phyloP scores from a whole-genome alignment of 331 rosid genomes.

The Dryas integrifolia region DNA sequence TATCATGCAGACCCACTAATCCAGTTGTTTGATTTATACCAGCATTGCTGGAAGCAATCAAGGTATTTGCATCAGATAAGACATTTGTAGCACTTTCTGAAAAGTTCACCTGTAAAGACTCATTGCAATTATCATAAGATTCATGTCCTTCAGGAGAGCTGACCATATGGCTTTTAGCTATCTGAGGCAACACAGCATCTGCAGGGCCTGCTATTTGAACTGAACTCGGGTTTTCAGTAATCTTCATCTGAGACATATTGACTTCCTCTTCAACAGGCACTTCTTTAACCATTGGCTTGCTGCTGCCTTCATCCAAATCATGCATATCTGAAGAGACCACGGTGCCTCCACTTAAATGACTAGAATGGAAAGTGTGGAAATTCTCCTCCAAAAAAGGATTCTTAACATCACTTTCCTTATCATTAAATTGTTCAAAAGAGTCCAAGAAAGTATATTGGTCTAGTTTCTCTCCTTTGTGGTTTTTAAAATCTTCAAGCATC shows the following conservation, averaged over 20 bases:
- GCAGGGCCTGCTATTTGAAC: conserved; percentile 32
- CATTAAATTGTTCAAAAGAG: conserved; percentile 26
- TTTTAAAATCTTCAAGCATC: conserved; percentile 37
- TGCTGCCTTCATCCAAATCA: conserved; percentile 30
- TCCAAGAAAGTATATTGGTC: conserved; percentile 26
- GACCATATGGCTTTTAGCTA: conserved; percentile 23
- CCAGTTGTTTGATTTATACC: conserved; percentile 28
- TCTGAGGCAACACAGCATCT: conserved; percentile 30
- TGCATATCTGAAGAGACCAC: conserved; percentile 34
- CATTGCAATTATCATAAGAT: conserved; percentile 23
- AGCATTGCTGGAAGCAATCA: conserved; percentile 24
- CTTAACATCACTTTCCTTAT: conserved; percentile 30
- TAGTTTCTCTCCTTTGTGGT: conserved; percentile 25
- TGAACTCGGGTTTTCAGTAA: conserved; percentile 29
- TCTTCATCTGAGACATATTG: conserved; percentile 30
- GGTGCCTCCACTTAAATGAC: conserved; percentile 29
- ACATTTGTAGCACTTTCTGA: conserved; percentile 26
- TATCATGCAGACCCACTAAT: conserved; percentile 16
- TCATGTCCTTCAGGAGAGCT: conserved; percentile 35
- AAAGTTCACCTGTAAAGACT: conserved; percentile 21
- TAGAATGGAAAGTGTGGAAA: conserved; percentile 30
- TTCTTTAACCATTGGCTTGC: conserved; percentile 28
- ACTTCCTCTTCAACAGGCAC: conserved; percentile 34
- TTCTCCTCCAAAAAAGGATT: conserved; percentile 29
- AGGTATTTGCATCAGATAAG: conserved; percentile 25